These are phyloP conservation scores for Anacardium occidentale DNA, from an alignment of 345 rosid species.

Conservation along the genomic window DNA sequence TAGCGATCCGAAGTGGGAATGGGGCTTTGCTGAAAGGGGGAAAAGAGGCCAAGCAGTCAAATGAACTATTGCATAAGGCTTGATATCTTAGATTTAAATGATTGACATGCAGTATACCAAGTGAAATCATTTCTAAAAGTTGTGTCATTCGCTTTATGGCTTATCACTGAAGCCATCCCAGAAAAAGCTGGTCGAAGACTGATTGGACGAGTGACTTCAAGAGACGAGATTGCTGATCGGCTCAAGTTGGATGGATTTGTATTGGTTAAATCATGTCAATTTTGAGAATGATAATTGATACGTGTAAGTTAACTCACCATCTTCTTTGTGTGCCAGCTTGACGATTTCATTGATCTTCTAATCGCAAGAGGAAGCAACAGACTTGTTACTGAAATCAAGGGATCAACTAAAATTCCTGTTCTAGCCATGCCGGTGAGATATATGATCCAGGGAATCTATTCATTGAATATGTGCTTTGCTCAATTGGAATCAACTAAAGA, in stretches of 20 bases:
- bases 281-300: constrained; percentile 8
- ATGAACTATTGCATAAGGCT: constrained; percentile 95
- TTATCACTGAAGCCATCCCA: constrained; percentile 89
- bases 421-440: constrained; percentile 88
- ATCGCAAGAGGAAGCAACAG: constrained; percentile 98
- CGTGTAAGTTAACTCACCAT: constrained; percentile 20
- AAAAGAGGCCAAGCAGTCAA: constrained; percentile 88
- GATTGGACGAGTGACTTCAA: constrained; percentile 88
- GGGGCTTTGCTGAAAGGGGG: constrained; percentile 96
- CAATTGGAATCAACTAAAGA: constrained; percentile 1
- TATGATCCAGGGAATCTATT: constrained; percentile 6
- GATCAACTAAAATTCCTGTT: constrained; percentile 92
- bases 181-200: constrained; percentile 70
- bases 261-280: constrained; percentile 6
- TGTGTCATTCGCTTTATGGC: constrained; percentile 38
- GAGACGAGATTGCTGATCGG: constrained; percentile 96
- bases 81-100: constrained; percentile 5
- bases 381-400: constrained; percentile 88
- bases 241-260: constrained; percentile 58
- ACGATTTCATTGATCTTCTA: constrained; percentile 97
- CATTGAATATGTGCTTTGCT: constrained; percentile 6
- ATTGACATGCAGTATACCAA: background rate
- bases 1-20: constrained; percentile 96
- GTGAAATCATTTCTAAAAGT: constrained; percentile 13
- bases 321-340: constrained; percentile 62